phyloP scores from a whole-genome alignment of 352 stramenopile species.

The Thalassiosira livingstoniorum region DNA sequence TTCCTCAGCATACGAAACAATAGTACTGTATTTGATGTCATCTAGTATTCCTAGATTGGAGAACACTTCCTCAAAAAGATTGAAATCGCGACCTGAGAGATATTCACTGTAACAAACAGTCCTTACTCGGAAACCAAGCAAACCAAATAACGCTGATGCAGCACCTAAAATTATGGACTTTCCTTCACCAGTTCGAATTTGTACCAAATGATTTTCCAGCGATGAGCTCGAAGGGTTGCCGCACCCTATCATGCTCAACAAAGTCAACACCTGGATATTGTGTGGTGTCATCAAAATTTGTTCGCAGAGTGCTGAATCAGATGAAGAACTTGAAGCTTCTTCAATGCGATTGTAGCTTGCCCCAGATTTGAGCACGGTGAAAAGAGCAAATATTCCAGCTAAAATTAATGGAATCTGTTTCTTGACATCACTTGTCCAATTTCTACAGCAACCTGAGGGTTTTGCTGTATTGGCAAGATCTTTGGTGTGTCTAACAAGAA shows the following conservation, averaged over 20 bases:
- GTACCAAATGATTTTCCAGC: constrained; percentile 75
- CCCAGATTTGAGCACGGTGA: constrained; percentile 78
- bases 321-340: constrained; percentile 39
- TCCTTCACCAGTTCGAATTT: constrained; percentile 80
- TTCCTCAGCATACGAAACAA: constrained; percentile 72
- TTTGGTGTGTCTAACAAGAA: constrained; percentile 63
- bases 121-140: constrained; percentile 73
- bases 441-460: constrained; percentile 35
- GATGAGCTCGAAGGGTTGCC: constrained; percentile 12
- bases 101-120: constrained; percentile 83
- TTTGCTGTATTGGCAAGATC: constrained; percentile 37
- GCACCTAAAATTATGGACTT: constrained; percentile 80
- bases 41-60: constrained; percentile 59
- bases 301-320: constrained; percentile 57
- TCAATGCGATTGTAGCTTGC: constrained; percentile 73
- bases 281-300: constrained; percentile 76
- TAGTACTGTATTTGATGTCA: constrained; percentile 76
- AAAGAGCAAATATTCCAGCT: constrained; percentile 71
- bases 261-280: constrained; percentile 76
- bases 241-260: constrained; percentile 74
- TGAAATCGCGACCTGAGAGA: constrained; percentile 68
- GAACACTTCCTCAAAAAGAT: constrained; percentile 75
- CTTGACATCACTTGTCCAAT: constrained; percentile 55
- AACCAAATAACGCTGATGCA: constrained; percentile 54
- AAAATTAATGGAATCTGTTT: constrained; percentile 63